Base-by-base conservation (phyloP, 208 protist species). In the Lotmaria passim region DNA sequence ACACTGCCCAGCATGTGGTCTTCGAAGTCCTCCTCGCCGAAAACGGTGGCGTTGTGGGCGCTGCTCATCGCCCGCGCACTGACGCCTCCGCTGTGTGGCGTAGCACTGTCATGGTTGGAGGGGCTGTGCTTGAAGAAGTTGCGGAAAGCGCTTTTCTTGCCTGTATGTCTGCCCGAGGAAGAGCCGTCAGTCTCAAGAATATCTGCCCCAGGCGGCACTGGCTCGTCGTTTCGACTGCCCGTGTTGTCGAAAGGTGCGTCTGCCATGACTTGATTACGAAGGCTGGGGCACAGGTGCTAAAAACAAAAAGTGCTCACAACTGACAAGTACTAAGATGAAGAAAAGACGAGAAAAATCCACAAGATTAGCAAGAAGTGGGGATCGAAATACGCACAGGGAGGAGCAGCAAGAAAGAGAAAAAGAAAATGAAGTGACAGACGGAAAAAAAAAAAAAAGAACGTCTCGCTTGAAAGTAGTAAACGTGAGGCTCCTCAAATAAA, bases 1-100 rank as follows among this genome's bases (percentile, higher is more conserved):
- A 51, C 30, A 47, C 82, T 87, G 41, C 67, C 76, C 8, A 56
- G 11, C 79, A 90, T 85, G 73, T 87, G 82, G 48, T 87, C 72
- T 28, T 82, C 72, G 24, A 83, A 70, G 58, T 75, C 73, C 15
- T 72, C 65, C 19, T 58, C 67, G 46, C 60, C 46, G 33, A 46
- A 66, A n/a, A 46, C 33, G 46, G 47, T 24, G 46, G 34, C 23
- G 21, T 43, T 19, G 21, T 75, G 46, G 62, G 23, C 47, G n/a
- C 46, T 36, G 33, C 19, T 12, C 5, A 0, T 36, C 11, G 28
- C 26, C 31, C 28, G n/a, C 2, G 57, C 39, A 24, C 43, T 62
- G 30, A 17, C 24, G n/a, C n/a, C 36, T 12, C 43, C 73, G 59
- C 23, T 56, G 28, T 39, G 23, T 21, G 55, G 57, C 14, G 57